These are phyloP conservation scores for Penicillium manginii DNA, from an alignment of 495 filamentous ascomycete species.

Conservation along the genomic window DNA sequence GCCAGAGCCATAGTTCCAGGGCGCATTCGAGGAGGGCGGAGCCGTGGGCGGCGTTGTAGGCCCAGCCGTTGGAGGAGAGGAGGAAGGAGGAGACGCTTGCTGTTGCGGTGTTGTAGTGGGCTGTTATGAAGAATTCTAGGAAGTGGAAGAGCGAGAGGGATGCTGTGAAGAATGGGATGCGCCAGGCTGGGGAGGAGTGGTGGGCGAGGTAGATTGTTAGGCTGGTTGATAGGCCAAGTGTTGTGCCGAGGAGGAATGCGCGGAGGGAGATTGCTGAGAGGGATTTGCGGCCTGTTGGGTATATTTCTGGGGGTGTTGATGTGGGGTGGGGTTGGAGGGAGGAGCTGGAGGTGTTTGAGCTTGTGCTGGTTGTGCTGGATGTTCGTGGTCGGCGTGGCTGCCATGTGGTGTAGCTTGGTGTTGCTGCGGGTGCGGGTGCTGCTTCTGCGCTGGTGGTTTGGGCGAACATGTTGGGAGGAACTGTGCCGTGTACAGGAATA, in stretches of 20 bases:
- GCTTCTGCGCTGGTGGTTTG: slow-evolving; percentile 14
- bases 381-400: neutral
- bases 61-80: slow-evolving; percentile 80
- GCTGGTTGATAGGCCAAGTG: slow-evolving; percentile 48
- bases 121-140: slow-evolving; percentile 92
- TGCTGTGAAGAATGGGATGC: slow-evolving; percentile 77
- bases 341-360: slow-evolving; percentile 10
- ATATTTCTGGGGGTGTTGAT: slow-evolving; percentile 31
- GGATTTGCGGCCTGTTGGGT: slow-evolving; percentile 65
- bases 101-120: slow-evolving; percentile 74
- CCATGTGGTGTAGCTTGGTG: too few relatives aligned
- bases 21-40: slow-evolving; percentile 73
- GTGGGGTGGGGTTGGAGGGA: slow-evolving; percentile 6
- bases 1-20: slow-evolving; percentile 60
- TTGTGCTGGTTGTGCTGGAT: neutral
- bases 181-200: slow-evolving; percentile 65
- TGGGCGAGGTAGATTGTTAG: slow-evolving; percentile 11
- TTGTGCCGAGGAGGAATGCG: slow-evolving; percentile 61
- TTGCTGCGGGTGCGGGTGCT: too few relatives aligned
- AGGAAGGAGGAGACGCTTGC: slow-evolving; percentile 78
- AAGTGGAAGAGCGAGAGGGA: slow-evolving; percentile 87
- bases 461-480: slow-evolving; percentile 14
- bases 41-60: slow-evolving; percentile 81
- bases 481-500: slow-evolving; percentile 2
- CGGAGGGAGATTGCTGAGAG: slow-evolving; percentile 81